A percentile compares a stretch with the other conserved stretches of the same genome.
Conservation (phyloP, 768 basidiomycete species). For the Tylopilus balloui region DNA sequence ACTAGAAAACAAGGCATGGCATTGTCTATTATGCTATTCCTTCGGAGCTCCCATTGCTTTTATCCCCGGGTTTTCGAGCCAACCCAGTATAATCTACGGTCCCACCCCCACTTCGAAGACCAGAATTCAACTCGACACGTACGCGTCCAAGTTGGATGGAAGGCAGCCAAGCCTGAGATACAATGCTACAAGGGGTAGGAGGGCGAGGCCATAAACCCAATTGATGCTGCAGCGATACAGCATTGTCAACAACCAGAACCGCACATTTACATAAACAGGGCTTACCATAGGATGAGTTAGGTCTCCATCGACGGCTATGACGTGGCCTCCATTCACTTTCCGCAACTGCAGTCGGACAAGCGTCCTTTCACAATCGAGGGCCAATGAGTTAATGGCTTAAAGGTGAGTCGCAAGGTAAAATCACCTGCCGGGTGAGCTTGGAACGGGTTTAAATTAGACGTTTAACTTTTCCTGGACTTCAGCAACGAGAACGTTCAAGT, state of each 20-base stretch:
- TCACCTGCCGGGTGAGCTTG: conserved; percentile 44
- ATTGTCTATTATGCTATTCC: conserved; percentile 3
- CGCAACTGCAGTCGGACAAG: conserved; percentile 49
- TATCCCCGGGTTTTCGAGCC: not conserved
- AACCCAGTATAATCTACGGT: conserved; percentile 14
- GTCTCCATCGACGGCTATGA: conserved; percentile 56
- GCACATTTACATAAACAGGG: not conserved
- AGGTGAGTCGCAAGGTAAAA: conserved; percentile 4
- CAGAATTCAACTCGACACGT: conserved; percentile 21
- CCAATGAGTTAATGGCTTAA: not conserved
- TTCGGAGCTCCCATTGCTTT: conserved; percentile 13
- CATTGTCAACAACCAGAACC: not conserved
- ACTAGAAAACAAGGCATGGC: too few relatives aligned
- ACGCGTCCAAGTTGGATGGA: conserved; percentile 23
- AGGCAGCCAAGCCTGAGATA: conserved; percentile 21
- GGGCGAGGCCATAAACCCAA: conserved; percentile 21
- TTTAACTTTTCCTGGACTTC: conserved; percentile 42
- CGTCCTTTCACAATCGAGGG: conserved; percentile 31
- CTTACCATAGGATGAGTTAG: conserved; percentile 52
- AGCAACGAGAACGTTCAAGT: conserved; percentile 39
- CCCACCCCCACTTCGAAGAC: conserved; percentile 20
- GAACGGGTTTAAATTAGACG: conserved; percentile 48
- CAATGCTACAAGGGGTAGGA: conserved; percentile 12
- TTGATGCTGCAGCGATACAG: conserved; percentile 15
- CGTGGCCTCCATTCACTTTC: conserved; percentile 37